Conservation (phyloP, 108 stramenopile genomes). For the Aurantiochytrium sp. region DNA sequence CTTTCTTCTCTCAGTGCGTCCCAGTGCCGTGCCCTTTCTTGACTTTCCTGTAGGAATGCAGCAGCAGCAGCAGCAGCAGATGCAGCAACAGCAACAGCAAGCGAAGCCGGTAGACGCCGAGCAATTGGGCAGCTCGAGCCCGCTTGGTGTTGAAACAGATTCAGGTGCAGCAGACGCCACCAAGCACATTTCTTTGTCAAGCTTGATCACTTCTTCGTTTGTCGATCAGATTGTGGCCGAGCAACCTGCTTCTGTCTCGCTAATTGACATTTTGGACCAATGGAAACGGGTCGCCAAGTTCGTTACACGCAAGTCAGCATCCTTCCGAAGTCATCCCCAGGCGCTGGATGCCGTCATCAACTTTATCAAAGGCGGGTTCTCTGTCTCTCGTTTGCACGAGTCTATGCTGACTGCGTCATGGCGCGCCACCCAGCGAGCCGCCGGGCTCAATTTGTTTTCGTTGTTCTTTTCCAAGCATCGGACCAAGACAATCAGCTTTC, state of each 20-base stretch:
- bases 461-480: background rate
- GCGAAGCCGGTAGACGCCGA: too few species aligned
- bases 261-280: background rate
- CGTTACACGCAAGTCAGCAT: background rate
- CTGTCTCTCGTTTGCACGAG: background rate
- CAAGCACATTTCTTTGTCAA: background rate
- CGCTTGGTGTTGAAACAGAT: background rate
- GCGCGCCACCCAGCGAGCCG: background rate
- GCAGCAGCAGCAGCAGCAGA: background rate
- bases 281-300: slow-evolving; percentile 13
- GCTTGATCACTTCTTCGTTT: background rate
- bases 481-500: background rate
- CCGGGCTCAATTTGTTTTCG: background rate
- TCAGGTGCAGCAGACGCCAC: background rate
- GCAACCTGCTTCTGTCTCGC: background rate
- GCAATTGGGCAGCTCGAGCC: too few species aligned
- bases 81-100: background rate
- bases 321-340: background rate
- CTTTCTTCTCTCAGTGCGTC: background rate
- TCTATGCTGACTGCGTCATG: background rate
- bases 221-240: background rate
- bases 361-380: background rate
- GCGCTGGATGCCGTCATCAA: background rate
- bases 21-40: background rate
- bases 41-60: background rate